A percentile compares a stretch with the other conserved stretches of the same genome.
phyloP scores from a whole-genome alignment of 441 rosid species.

The Aleurites moluccanus region DNA sequence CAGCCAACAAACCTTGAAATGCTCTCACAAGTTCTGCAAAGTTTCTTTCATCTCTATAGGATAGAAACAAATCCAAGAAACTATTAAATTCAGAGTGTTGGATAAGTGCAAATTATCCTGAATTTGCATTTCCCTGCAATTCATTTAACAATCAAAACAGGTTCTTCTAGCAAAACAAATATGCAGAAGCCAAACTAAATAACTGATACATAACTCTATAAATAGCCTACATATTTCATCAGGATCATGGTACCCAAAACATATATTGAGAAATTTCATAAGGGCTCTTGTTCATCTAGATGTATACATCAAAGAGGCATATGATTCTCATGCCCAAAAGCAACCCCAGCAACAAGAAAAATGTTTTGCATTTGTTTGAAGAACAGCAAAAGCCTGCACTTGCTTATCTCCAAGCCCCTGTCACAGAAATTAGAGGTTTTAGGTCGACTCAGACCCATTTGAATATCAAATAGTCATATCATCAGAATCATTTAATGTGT shows the following conservation, averaged over 20 bases:
- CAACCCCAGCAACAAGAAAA: slow-evolving; percentile 7
- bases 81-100: background rate
- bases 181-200: slow-evolving; percentile 1
- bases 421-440: slow-evolving; percentile 7
- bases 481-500: background rate
- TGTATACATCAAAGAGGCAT: slow-evolving; percentile 3
- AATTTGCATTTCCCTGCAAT: slow-evolving; percentile 18
- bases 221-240: slow-evolving; percentile 24
- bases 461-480: background rate
- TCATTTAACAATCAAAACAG: slow-evolving; percentile 18
- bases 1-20: too few relatives aligned
- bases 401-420: slow-evolving; percentile 21
- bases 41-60: too few relatives aligned
- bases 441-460: background rate
- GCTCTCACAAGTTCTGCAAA: too few relatives aligned
- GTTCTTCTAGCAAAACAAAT: background rate
- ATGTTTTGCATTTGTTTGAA: background rate
- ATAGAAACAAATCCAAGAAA: background rate
- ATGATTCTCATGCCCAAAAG: slow-evolving; percentile 1
- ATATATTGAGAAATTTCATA: slow-evolving; percentile 22
- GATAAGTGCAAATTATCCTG: background rate
- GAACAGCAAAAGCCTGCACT: slow-evolving; percentile 13
- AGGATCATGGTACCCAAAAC: slow-evolving; percentile 22
- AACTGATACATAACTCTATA: slow-evolving; percentile 21
- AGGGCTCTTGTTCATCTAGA: slow-evolving; percentile 17